These are phyloP conservation scores for Penicillium salamii DNA, from an alignment of 495 filamentous ascomycete genomes.

Conservation along the genomic window DNA sequence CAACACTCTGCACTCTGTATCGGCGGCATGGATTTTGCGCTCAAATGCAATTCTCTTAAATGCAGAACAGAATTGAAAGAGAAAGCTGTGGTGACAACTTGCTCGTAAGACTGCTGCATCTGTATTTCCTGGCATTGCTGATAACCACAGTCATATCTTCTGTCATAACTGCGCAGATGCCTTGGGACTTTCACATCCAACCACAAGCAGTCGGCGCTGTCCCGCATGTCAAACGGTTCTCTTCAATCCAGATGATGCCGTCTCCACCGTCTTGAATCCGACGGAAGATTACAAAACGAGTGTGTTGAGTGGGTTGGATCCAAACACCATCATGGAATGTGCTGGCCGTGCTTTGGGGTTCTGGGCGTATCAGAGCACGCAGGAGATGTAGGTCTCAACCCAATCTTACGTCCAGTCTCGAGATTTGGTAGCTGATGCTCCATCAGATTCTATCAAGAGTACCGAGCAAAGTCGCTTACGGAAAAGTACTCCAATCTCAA, in stretches of 20 bases:
- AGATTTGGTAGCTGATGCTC: slow-evolving; percentile 10
- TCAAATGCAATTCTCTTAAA: slow-evolving; percentile 80
- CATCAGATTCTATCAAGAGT: slow-evolving; percentile 76
- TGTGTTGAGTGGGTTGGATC: slow-evolving; percentile 79
- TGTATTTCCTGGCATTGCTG: slow-evolving; percentile 10
- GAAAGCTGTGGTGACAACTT: slow-evolving; percentile 85
- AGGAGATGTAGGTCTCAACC: slow-evolving; percentile 71
- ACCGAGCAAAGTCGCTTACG: slow-evolving; percentile 65
- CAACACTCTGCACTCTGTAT: neutral
- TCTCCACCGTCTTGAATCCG: slow-evolving; percentile 73
- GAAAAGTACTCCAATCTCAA: slow-evolving; percentile 72
- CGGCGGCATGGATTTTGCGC: slow-evolving; percentile 61
- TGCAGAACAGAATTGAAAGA: slow-evolving; percentile 72
- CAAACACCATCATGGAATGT: slow-evolving; percentile 86
- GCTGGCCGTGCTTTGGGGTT: slow-evolving; percentile 80
- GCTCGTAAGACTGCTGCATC: slow-evolving; percentile 55
- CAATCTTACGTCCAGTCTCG: too few species aligned
- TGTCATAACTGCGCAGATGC: slow-evolving; percentile 72
- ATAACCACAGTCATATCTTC: slow-evolving; percentile 71
- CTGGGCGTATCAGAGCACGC: slow-evolving; percentile 87
- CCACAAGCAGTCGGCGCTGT: slow-evolving; percentile 58
- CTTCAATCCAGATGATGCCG: slow-evolving; percentile 71
- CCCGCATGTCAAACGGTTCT: slow-evolving; percentile 79
- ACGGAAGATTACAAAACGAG: slow-evolving; percentile 94
- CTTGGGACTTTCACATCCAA: slow-evolving; percentile 61